A percentile compares a stretch with the other conserved stretches of the same genome.
Conservation (phyloP, 2,329 filamentous ascomycete species). For the Xylaria sp. region DNA sequence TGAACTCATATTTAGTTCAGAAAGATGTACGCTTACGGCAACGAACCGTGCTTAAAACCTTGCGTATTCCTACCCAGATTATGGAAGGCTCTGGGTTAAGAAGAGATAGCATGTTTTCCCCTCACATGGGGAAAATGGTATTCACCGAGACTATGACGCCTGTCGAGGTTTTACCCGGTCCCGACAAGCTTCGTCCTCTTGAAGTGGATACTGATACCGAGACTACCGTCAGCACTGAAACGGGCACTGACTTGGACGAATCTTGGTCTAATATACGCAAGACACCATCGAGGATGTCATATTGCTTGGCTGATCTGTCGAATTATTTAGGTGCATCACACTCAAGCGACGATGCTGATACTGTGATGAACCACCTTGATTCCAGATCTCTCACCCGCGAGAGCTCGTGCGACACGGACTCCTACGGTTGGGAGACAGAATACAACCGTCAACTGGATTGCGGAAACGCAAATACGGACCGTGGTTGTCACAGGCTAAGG, state of each 20-base stretch:
- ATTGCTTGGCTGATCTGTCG: conserved; percentile 54
- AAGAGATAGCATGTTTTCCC: conserved; percentile 39
- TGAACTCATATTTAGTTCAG: conserved; percentile 42
- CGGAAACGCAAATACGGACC: conserved; percentile 35
- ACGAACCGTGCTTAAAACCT: conserved; percentile 45
- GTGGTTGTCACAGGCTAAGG: conserved; percentile 24
- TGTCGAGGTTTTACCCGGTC: conserved; percentile 37
- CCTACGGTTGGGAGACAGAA: conserved; percentile 67
- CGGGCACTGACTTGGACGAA: conserved; percentile 32
- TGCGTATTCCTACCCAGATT: conserved; percentile 49
- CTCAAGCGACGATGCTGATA: conserved; percentile 46
- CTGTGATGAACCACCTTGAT: conserved; percentile 45
- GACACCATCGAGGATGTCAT: conserved; percentile 43
- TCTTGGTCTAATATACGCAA: conserved; percentile 20
- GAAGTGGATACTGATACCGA: conserved; percentile 48
- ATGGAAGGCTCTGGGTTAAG: conserved; percentile 43
- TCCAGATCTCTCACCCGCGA: conserved; percentile 46
- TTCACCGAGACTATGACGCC: conserved; percentile 32
- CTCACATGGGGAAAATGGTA: conserved; percentile 32
- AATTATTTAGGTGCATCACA: conserved; percentile 53
- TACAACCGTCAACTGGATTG: conserved; percentile 51
- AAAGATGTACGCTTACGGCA: conserved; percentile 44
- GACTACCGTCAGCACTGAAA: conserved; percentile 36
- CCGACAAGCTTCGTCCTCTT: conserved; percentile 38
- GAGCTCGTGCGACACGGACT: conserved; percentile 52